These are phyloP conservation scores for Sporisorium graminicola DNA, from an alignment of 1,284 basidiomycete genomes.

Conservation along the genomic window DNA sequence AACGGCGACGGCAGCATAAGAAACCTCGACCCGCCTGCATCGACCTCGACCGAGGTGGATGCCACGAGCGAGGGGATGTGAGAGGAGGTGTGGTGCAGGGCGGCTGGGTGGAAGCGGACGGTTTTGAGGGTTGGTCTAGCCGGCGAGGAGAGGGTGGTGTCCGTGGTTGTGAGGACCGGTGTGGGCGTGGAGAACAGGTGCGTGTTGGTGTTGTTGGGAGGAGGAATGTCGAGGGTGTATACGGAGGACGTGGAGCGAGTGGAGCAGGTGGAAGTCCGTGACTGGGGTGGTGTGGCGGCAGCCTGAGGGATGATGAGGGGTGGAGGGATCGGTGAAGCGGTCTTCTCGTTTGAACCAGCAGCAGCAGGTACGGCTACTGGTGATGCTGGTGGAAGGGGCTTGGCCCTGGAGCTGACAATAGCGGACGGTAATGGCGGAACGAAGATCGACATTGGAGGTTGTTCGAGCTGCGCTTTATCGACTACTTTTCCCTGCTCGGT, in stretches of 20 bases:
- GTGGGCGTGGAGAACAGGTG: background rate
- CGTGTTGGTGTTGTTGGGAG: slow-evolving; percentile 3
- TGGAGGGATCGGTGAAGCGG: background rate
- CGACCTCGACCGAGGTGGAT: background rate
- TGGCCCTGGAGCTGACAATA: slow-evolving; percentile 7
- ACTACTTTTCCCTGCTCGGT: slow-evolving; percentile 1
- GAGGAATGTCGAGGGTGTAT: slow-evolving; percentile 12
- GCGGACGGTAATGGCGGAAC: slow-evolving; percentile 25
- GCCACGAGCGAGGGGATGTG: background rate
- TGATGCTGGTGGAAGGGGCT: background rate
- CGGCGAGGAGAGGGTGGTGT: background rate
- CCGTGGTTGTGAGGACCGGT: background rate
- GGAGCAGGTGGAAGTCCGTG: background rate
- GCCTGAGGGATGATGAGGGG: background rate
- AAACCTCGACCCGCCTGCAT: background rate
- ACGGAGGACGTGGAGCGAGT: slow-evolving; percentile 1
- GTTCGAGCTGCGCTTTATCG: background rate
- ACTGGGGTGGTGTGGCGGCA: background rate
- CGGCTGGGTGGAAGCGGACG: slow-evolving; percentile 18
- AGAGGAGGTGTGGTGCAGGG: background rate
- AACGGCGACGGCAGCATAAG: slow-evolving; percentile 5
- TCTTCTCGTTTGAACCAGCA: background rate
- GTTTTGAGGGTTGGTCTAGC: slow-evolving; percentile 13
- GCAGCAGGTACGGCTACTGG: too few relatives aligned
- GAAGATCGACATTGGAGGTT: slow-evolving; percentile 13